phyloP scores from a whole-genome alignment of 495 filamentous ascomycete genomes.

The Hypoxylon rickii region DNA sequence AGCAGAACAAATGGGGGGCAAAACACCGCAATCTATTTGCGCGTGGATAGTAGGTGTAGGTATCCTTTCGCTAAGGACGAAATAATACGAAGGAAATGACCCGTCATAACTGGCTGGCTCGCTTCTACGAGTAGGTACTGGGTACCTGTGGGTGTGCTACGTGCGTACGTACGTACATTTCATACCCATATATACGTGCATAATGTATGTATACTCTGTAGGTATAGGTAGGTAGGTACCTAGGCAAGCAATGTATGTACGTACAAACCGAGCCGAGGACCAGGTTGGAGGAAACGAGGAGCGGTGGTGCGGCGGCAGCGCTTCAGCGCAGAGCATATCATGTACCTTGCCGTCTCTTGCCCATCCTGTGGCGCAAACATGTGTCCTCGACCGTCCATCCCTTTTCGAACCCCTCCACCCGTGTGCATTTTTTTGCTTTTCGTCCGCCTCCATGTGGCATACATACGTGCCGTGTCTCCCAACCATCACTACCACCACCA shows the following conservation, averaged over 20 bases:
- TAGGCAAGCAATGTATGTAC: neutral
- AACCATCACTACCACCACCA: no score
- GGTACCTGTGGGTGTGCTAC: neutral
- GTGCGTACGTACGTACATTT: no score
- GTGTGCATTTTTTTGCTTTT: neutral
- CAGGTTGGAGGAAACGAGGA: conserved; percentile 24
- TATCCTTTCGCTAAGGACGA: neutral
- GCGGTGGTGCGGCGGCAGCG: conserved; percentile 8
- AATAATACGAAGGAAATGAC: conserved; percentile 9
- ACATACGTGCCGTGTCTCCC: neutral
- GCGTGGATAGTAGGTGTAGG: no score
- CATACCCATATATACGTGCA: neutral
- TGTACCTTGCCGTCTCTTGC: conserved; percentile 9
- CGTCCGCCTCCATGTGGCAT: neutral
- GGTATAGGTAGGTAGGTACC: no score
- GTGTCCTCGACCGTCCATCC: neutral
- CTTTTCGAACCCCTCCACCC: neutral
- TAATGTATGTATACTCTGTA: no score
- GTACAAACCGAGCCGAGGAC: conserved; percentile 25
- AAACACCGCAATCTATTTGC: no score
- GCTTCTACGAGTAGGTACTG: neutral
- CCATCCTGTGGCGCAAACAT: neutral
- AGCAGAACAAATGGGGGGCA: no score
- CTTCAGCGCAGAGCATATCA: neutral
- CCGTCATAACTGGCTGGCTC: conserved; percentile 10